phyloP scores from a whole-genome alignment of 805 yeast genomes.

The Kuraishia ogatae region DNA sequence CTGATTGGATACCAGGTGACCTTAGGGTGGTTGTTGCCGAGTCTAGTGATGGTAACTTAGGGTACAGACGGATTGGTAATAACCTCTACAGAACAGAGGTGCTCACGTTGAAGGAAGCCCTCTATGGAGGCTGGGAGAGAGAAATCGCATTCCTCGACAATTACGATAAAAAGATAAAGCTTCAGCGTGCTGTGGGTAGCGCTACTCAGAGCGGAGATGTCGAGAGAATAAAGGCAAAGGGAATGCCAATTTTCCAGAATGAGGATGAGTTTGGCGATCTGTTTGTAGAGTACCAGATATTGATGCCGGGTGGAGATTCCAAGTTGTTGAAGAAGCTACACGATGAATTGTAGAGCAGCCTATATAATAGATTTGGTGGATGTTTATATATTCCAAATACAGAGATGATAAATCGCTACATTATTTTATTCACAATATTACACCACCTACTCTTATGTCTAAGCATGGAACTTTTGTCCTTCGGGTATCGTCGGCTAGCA shows the following conservation, averaged over 20 bases:
- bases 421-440: too few relatives aligned
- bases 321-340: conserved; percentile 11
- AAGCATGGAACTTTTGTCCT: too few relatives aligned
- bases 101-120: conserved; percentile 62
- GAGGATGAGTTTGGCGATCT: conserved; percentile 49
- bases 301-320: conserved; percentile 31
- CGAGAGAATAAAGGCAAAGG: conserved; percentile 64
- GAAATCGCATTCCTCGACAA: conserved; percentile 58
- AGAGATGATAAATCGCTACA: too few relatives aligned
- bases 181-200: conserved; percentile 44
- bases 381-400: too few relatives aligned
- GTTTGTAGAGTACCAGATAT: conserved; percentile 37
- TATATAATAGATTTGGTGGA: background rate
- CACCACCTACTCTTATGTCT: too few relatives aligned
- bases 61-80: conserved; percentile 74
- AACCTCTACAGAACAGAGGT: conserved; percentile 78
- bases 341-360: conserved; percentile 18
- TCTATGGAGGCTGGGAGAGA: conserved; percentile 75
- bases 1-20: conserved; percentile 81
- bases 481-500: too few relatives aligned
- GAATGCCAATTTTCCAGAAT: conserved; percentile 66
- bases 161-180: conserved; percentile 32
- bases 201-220: conserved; percentile 58
- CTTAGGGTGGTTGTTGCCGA: conserved; percentile 56
- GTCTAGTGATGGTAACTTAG: conserved; percentile 48